Conservation (phyloP, 352 stramenopile genomes). For the Pythium monospermum region DNA sequence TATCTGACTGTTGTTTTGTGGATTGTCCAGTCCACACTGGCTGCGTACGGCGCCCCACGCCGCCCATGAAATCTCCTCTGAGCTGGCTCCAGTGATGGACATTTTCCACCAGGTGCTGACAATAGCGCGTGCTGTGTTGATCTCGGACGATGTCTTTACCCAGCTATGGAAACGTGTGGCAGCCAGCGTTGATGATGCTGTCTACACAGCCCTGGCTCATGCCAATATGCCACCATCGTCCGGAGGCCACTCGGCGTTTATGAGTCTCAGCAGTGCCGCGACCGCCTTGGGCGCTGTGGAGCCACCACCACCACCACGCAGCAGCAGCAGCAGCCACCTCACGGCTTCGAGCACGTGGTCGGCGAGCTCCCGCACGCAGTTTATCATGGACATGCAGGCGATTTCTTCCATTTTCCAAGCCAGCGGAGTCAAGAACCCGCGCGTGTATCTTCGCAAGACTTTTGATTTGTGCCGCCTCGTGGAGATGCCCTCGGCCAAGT, state of each 20-base stretch:
- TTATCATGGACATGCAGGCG: conserved; percentile 31
- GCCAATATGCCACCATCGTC: neutral
- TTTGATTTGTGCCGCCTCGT: conserved; percentile 42
- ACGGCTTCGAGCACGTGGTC: conserved; percentile 13
- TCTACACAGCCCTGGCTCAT: conserved; percentile 3
- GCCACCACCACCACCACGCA: neutral
- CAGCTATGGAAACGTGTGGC: conserved; percentile 22
- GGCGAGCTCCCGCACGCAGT: conserved; percentile 27
- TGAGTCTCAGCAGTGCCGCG: conserved; percentile 14
- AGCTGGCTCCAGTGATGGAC: neutral
- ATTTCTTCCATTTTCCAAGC: conserved; percentile 32
- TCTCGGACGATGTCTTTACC: conserved; percentile 8
- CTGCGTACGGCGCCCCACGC: neutral
- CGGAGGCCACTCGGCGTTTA: neutral
- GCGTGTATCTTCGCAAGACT: conserved; percentile 37
- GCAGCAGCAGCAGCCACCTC: neutral
- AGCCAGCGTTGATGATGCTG: conserved; percentile 8
- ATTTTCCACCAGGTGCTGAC: conserved; percentile 6
- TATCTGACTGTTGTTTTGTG: no score
- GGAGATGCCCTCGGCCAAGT: conserved; percentile 31
- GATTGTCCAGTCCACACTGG: conserved; percentile 11
- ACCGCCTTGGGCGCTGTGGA: conserved; percentile 18
- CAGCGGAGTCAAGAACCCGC: conserved; percentile 24
- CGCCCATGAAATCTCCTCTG: conserved; percentile 9
- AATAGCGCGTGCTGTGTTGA: neutral